phyloP scores from a whole-genome alignment of 768 basidiomycete genomes.

The Sistotremastrum niveocremeum region DNA sequence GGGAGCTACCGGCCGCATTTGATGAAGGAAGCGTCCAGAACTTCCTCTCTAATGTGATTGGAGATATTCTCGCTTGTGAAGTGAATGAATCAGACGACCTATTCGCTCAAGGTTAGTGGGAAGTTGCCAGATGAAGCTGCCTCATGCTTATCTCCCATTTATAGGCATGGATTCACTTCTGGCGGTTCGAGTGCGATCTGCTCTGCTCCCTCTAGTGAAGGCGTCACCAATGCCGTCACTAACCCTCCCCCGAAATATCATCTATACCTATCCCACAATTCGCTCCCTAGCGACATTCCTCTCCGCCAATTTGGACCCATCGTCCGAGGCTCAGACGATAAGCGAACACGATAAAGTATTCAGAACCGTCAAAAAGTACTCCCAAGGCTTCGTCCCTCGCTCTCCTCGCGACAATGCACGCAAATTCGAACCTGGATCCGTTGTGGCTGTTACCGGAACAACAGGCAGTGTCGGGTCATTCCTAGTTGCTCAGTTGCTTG shows the following conservation, averaged over 20 bases:
- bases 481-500: not conserved
- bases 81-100: not conserved
- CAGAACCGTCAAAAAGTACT: slow-evolving; percentile 2
- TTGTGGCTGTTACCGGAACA: slow-evolving; percentile 1
- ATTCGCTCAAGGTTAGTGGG: not conserved
- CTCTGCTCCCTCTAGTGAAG: not conserved
- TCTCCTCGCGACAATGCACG: not conserved
- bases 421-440: not conserved
- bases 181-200: not conserved
- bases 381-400: slow-evolving; percentile 1
- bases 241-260: not conserved
- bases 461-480: slow-evolving; percentile 2
- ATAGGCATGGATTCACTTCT: slow-evolving; percentile 1
- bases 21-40: not conserved
- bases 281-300: not conserved
- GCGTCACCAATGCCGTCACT: not conserved
- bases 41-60: not conserved
- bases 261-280: slow-evolving; percentile 4
- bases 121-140: not conserved
- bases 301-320: too few relatives aligned
- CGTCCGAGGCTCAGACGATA: too few relatives aligned
- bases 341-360: not conserved
- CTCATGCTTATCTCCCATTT: too few relatives aligned
- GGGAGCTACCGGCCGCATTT: not conserved
- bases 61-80: not conserved